A percentile compares a stretch with the other conserved stretches of the same genome.
These are phyloP conservation scores for Spinacia oleracea DNA, from an alignment of 179 eudicot genomes.

Conservation along the genomic window DNA sequence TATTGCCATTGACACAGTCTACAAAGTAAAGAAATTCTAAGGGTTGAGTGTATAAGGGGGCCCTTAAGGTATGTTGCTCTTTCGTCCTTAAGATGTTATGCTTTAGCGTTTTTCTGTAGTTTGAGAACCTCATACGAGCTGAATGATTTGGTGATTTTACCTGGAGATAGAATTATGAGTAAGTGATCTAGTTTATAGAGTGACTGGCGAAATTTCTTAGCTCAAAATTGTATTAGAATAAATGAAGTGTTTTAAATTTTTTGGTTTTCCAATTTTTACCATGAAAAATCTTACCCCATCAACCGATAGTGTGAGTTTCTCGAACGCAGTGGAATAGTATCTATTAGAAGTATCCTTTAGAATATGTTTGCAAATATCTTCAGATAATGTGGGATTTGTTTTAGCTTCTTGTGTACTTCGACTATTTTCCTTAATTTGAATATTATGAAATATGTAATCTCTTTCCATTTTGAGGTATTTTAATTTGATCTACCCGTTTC, in stretches of 20 bases:
- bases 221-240: not conserved
- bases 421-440: too few species aligned
- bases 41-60: not conserved
- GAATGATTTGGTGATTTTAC: not conserved
- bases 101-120: not conserved
- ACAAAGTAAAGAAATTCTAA: not conserved
- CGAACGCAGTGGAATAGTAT: not conserved
- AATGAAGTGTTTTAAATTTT: too few species aligned
- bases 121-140: not conserved
- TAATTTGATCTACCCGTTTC: too few species aligned
- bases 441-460: too few species aligned
- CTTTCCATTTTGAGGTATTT: too few species aligned
- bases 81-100: not conserved
- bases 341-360: not conserved
- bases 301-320: not conserved
- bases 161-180: not conserved
- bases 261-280: too few species aligned
- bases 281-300: not conserved
- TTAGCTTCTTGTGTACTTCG: too few species aligned
- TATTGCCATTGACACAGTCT: not conserved
- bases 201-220: not conserved
- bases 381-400: too few species aligned
- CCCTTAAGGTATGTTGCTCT: not conserved
- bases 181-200: not conserved
- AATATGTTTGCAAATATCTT: too few species aligned